phyloP scores from a whole-genome alignment of 2,329 filamentous ascomycete species.

The Passalora sequoiae region DNA sequence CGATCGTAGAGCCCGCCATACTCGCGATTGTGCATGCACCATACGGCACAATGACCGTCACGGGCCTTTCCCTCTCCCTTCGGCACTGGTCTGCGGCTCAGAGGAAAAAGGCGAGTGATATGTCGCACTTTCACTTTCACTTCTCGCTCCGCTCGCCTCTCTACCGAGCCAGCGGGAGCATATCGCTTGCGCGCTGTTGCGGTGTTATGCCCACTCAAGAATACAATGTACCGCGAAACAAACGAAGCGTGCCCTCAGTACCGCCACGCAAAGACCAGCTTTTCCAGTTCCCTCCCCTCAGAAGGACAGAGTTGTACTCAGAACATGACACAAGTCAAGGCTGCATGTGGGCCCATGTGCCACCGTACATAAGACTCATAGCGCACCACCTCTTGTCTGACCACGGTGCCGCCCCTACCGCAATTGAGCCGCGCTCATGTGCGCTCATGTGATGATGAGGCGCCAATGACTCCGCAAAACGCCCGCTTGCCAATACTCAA shows the following conservation, averaged over 20 bases:
- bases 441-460: slow-evolving; percentile 11
- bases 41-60: background rate
- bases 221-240: background rate
- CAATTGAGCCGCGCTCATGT: slow-evolving; percentile 20
- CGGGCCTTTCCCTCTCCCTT: too few relatives aligned
- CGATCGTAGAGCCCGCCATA: background rate
- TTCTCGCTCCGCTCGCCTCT: background rate
- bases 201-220: slow-evolving; percentile 2
- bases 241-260: slow-evolving; percentile 1
- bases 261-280: slow-evolving; percentile 20
- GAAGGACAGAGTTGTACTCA: slow-evolving; percentile 7
- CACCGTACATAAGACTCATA: slow-evolving; percentile 7
- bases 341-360: slow-evolving; percentile 8
- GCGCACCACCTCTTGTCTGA: slow-evolving; percentile 4
- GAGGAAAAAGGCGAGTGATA: too few relatives aligned
- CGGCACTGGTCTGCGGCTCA: too few relatives aligned
- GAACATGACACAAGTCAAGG: slow-evolving; percentile 6
- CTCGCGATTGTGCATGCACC: background rate
- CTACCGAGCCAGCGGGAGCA: background rate
- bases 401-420: slow-evolving; percentile 15
- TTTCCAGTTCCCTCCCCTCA: slow-evolving; percentile 13
- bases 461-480: slow-evolving; percentile 16
- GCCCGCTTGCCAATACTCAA: slow-evolving; percentile 17
- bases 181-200: slow-evolving; percentile 5
- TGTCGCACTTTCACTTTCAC: too few relatives aligned